Percentiles rank a stretch among this genome's conserved stretches.
Conservation (phyloP, 139 green algal species). For the Haematococcus lacustris region DNA sequence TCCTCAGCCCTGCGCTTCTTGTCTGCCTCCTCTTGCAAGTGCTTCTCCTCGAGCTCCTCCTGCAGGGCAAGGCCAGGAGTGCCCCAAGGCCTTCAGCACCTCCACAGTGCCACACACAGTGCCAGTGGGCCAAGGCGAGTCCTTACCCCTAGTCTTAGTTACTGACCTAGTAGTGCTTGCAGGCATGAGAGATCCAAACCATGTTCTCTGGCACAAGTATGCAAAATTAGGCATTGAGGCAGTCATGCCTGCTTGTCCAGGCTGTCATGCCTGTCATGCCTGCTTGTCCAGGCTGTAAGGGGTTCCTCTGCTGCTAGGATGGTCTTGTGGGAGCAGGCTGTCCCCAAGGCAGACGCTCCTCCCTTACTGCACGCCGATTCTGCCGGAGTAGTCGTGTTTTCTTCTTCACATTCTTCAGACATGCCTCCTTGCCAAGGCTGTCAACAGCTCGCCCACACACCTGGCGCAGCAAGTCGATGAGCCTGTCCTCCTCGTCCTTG, state of each 20-base stretch:
- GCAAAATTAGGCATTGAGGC: too few relatives aligned
- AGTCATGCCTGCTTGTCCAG: too few relatives aligned
- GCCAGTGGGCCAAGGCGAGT: not conserved
- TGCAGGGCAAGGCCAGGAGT: not conserved
- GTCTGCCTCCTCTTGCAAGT: conserved; percentile 28
- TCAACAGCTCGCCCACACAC: conserved; percentile 59
- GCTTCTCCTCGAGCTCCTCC: conserved; percentile 63
- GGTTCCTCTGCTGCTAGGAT: not conserved
- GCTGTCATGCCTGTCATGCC: too few relatives aligned
- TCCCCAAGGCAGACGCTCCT: too few relatives aligned
- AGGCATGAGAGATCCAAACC: too few relatives aligned
- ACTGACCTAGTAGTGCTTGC: not conserved
- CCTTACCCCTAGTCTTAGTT: not conserved
- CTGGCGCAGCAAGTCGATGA: conserved; percentile 68
- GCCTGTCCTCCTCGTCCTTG: conserved; percentile 66
- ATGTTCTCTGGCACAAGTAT: too few relatives aligned
- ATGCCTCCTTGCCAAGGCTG: conserved; percentile 17
- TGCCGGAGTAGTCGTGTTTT: not conserved
- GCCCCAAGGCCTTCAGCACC: not conserved
- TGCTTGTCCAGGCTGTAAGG: not conserved
- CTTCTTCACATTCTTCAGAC: conserved; percentile 20
- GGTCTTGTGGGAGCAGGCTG: not conserved
- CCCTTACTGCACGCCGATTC: not conserved
- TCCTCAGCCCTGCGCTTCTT: conserved; percentile 28
- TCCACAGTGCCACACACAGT: not conserved